phyloP scores from a whole-genome alignment of 805 yeast species.

The Kazachstania psychrophila region DNA sequence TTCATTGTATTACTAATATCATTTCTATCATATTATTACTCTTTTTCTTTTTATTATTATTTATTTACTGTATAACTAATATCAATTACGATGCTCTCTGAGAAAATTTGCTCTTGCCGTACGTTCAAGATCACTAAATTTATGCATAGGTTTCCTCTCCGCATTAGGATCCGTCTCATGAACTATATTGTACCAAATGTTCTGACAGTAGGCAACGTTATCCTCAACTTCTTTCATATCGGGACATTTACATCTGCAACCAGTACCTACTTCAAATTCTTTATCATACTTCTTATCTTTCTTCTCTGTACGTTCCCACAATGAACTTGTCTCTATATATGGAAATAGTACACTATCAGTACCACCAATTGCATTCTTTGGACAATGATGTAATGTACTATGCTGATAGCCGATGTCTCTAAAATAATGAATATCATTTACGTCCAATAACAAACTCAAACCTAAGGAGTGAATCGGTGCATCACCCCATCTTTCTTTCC shows the following conservation, averaged over 20 bases:
- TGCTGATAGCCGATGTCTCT: slow-evolving; percentile 88
- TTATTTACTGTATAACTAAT: too few relatives aligned
- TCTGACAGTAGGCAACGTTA: slow-evolving; percentile 41
- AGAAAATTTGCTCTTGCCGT: slow-evolving; percentile 4
- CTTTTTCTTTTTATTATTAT: too few relatives aligned
- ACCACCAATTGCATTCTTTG: slow-evolving; percentile 35
- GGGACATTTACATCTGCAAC: slow-evolving; percentile 86
- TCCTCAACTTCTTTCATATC: slow-evolving; percentile 49
- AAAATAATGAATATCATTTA: slow-evolving; percentile 75
- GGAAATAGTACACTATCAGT: slow-evolving; percentile 21
- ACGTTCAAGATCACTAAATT: slow-evolving; percentile 1
- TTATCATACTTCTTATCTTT: slow-evolving; percentile 28
- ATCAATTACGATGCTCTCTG: neutral
- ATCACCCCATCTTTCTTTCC: slow-evolving; percentile 94
- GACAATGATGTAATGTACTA: slow-evolving; percentile 76
- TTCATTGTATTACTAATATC: too few relatives aligned
- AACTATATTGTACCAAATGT: slow-evolving; percentile 37
- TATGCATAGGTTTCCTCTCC: slow-evolving; percentile 3
- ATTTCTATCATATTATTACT: too few relatives aligned
- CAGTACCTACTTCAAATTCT: slow-evolving; percentile 44
- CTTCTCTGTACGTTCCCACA: slow-evolving; percentile 14
- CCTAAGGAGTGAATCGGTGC: slow-evolving; percentile 92
- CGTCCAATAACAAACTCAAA: slow-evolving; percentile 60
- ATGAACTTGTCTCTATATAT: slow-evolving; percentile 29
- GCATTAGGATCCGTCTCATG: slow-evolving; percentile 3